Base-by-base conservation (phyloP, 129 eudicot species). In the Pulicaria dysenterica region DNA sequence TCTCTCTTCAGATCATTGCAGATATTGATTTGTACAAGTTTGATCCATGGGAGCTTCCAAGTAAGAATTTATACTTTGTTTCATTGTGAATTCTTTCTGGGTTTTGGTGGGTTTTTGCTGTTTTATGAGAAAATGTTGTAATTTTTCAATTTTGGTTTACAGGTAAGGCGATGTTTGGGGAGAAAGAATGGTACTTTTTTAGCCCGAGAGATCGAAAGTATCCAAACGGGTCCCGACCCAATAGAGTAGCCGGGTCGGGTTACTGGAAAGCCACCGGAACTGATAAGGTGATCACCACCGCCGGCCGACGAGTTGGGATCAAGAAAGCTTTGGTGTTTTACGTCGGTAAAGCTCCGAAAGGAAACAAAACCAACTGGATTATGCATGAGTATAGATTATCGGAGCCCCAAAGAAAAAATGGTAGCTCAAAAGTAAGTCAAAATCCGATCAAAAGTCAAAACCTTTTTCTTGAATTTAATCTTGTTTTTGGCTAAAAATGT, bases 211-310 rank as follows among this genome's bases (percentile, higher is more conserved):
- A 93, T 57, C 72, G 98, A 14, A 93, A 93, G 70, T 93, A 93
- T 69, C 98, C 98, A 7, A 93, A 93, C 38, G 98, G 98, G 36
- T 87, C 98, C 5, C 71, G 98, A 46, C 98, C 98, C 17, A 93
- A 93, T 66, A 79, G 98, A 56, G 95, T 87, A 0, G 95, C 98
- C 36, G 95, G 96, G 56, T 83, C 98, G 51, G 98, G 98, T 45
- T 93, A 93, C 40, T 93, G 98, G 98, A 93, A 93, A 75, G 98
- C 98, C 14, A 93, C 98, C 17, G 98, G 96, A 77, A 93, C 98
- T 0, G 98, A 93, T 77, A 93, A 93, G 76, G 67, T 90, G 31
- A 89, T 93, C 11, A 82, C 83, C 3, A 82, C 90, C 1, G 86
- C 73, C 3, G 96, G 98, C 3, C 83, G 87, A 43, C 85, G 83